Evolutionary conservation across 208 protist species (phyloP).

Genomic region (Leishmania mexicana): DNA sequence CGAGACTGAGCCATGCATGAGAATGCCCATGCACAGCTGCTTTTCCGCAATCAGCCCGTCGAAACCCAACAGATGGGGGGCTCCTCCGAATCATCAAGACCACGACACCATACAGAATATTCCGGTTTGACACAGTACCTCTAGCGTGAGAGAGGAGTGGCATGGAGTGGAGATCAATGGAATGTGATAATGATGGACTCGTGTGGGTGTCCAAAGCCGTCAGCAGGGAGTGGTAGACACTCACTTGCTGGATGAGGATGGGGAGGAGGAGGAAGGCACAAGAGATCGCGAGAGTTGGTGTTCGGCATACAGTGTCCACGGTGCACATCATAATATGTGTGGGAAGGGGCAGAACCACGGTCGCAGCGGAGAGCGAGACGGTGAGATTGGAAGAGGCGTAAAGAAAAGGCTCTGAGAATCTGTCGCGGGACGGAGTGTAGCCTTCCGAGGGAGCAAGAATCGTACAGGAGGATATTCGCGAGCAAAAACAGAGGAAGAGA

Average conservation of each 20-base stretch:
- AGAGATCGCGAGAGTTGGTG: not conserved
- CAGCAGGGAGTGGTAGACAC: not conserved
- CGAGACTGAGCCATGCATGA: not conserved
- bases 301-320: not conserved
- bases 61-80: not conserved
- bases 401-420: not conserved
- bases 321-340: not conserved
- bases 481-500: not conserved
- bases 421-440: not conserved
- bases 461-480: not conserved
- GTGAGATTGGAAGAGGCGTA: not conserved
- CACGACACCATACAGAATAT: not conserved
- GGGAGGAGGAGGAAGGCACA: not conserved
- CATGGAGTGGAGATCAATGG: not conserved
- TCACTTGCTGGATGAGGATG: not conserved
- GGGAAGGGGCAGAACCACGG: not conserved
- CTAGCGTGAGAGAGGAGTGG: not conserved
- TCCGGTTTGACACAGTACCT: not conserved
- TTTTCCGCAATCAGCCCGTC: not conserved
- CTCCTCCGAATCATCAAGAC: not conserved
- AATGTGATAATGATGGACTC: not conserved
- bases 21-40: not conserved
- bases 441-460: not conserved
- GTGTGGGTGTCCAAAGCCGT: not conserved
- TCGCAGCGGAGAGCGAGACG: conserved; percentile 7